Conservation (phyloP, 768 basidiomycete genomes). For the Mycena amicta region DNA sequence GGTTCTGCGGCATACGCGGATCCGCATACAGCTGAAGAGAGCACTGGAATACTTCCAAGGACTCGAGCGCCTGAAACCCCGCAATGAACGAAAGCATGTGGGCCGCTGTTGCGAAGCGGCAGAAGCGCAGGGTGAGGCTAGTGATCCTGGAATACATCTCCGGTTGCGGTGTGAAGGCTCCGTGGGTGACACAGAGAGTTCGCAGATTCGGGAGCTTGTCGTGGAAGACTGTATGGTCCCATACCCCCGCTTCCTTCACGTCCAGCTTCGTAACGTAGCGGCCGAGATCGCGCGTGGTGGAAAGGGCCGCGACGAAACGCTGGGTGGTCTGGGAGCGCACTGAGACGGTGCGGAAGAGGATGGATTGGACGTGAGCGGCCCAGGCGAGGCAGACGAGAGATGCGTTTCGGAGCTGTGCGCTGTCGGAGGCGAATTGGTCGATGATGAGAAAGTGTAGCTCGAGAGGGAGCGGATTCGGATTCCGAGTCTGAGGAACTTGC, state of each 20-base stretch:
- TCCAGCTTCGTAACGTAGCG: background rate
- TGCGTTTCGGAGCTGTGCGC: background rate
- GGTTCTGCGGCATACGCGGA: background rate
- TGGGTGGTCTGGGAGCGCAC: background rate
- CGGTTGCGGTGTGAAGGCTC: background rate
- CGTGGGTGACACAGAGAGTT: constrained; percentile 5
- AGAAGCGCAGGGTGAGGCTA: constrained; percentile 6
- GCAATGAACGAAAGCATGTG: constrained; percentile 10
- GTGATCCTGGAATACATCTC: background rate
- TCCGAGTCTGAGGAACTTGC: no score
- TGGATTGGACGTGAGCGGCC: constrained; percentile 9
- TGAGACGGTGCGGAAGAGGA: constrained; percentile 9
- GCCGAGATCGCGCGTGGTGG: background rate
- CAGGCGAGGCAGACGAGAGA: constrained; percentile 11
- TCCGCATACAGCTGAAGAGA: background rate
- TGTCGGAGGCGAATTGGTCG: constrained; percentile 10
- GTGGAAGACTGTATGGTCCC: background rate
- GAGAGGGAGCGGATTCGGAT: constrained; percentile 5
- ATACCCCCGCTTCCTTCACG: background rate
- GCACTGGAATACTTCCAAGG: constrained; percentile 15
- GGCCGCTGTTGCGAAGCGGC: background rate
- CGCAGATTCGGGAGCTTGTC: constrained; percentile 1
- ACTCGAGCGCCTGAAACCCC: constrained; percentile 5
- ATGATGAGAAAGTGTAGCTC: constrained; percentile 11
- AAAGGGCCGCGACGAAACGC: constrained; percentile 3